These are phyloP conservation scores for Pisolithus orientalis DNA, from an alignment of 768 basidiomycete genomes.

Conservation along the genomic window DNA sequence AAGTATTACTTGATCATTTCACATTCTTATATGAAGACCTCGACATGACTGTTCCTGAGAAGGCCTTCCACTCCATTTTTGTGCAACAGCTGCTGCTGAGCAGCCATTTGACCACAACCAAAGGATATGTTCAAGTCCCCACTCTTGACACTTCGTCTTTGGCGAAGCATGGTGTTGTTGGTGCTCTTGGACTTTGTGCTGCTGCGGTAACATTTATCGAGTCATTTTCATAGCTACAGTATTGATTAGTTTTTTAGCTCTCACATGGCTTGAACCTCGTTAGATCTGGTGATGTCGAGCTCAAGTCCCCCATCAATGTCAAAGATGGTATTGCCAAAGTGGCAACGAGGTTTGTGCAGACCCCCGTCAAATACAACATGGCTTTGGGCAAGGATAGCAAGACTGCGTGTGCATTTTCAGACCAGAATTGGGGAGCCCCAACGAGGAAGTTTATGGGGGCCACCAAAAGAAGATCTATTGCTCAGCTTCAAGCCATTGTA, in stretches of 20 bases:
- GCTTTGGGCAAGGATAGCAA: conserved; percentile 4
- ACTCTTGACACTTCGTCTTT: neutral
- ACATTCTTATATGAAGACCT: neutral
- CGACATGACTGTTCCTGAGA: neutral
- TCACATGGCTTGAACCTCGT: neutral
- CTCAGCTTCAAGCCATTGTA: too few species aligned
- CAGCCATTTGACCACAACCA: conserved; percentile 1
- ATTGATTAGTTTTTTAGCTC: neutral
- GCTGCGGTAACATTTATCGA: neutral
- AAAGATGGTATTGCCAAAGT: neutral
- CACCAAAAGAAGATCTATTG: neutral
- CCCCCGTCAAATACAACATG: conserved; percentile 1
- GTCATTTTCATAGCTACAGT: neutral
- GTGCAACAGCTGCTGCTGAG: neutral
- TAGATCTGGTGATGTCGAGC: neutral
- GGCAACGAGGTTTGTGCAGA: neutral
- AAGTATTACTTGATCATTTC: neutral
- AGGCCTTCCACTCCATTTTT: neutral
- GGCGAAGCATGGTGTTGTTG: neutral
- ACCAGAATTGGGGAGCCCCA: conserved; percentile 2
- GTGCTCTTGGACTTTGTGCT: neutral
- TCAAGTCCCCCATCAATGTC: neutral
- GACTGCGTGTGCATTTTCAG: neutral
- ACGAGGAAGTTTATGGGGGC: neutral
- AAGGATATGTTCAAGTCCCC: neutral